Base-by-base conservation (phyloP, 345 rosid genomes). In the Mangifera indica region DNA sequence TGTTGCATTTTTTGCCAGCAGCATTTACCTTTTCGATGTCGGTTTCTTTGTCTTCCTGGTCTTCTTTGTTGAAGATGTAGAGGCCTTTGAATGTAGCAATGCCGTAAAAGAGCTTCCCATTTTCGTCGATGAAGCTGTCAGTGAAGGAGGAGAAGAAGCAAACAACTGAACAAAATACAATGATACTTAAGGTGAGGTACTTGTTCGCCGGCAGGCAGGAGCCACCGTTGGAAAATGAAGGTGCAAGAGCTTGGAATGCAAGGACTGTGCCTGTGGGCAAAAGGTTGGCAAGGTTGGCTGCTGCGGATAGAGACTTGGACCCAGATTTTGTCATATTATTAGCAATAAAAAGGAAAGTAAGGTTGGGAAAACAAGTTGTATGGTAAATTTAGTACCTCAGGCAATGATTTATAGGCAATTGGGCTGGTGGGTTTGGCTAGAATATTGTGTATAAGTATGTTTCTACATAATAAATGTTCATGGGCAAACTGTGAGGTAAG, bases 261-360 rank as follows among this genome's bases (percentile, higher is more conserved):
- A 86, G 87, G 34, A 82, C 87, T 0, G 89, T 85, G 60, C 89
- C 86, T 7, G 89, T 86, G 9, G 91, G 92, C 2, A 85, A 72
- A 26, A 87, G 79, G 78, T 81, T 83, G 51, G 88, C 89, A 1
- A 87, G 73, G 78, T 87, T 84, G 2, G 86, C 81, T 20, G 87
- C 82, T 18, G 80, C n/a, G 8, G 80, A 60, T 49, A 76, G 51
- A 37, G 65, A 52, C 44, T 60, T 84, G 67, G 59, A 57, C 14
- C 65, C 55, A 20, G 46, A 24, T 74, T 75, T 59, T 61, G 32
- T 2, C 7, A n/a, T 15, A 8, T 4, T 10, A 10, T 2, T 10
- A 49, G 37, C 59, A 58, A 71, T 60, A 44, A 40, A 40, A 59
- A 22, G 54, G 32, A n/a, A 13, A 63, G 0, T 17, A 51, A 26